Base-by-base conservation (phyloP, 1,284 basidiomycete species). In the Prillingera fragicola region DNA sequence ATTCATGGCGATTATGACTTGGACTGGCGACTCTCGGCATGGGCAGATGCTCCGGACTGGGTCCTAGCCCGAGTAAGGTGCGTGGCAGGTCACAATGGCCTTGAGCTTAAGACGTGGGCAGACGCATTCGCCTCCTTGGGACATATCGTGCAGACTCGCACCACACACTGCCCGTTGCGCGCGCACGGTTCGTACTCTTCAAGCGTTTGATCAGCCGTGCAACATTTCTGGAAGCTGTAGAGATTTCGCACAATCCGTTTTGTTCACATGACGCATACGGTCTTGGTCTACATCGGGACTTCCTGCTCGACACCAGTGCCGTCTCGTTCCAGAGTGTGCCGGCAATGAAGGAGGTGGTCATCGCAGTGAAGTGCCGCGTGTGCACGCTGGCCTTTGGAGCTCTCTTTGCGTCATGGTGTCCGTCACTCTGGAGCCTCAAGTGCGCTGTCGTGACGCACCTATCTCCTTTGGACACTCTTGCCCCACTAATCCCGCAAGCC, bases 211-310 rank as follows among this genome's bases (percentile, higher is more conserved):
- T 48, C 2, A 12, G 8, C 5, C 45, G 34, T 17, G 18, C 31
- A 8, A 31, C 31, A 7, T n/a, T n/a, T 17, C 45, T 43, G 25
- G 21, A 18, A 7, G 14, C 26, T 9, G 13, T 48, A 3, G 36
- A 48, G 22, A 31, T 48, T 9, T 23, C 23, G 3, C 31, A 43
- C 22, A 42, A 38, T 36, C 29, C 25, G 6, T 39, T 48, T 33
- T 48, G 45, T 27, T 4, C 21, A 4, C 40, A 48, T 27, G 32
- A 32, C 22, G 31, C 15, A 7, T 48, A 35, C 36, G 45, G 45
- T 5, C 17, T 31, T 1, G 45, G 40, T 8, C 28, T 15, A 9
- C n/a, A 31, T 5, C 28, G 28, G 4, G 7, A 3, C 4, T 31
- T 31, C 14, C n/a, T 12, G 12, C 28, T 31, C 28, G 8, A 2